Conservation (phyloP, 2,329 filamentous ascomycete species). For the Neofusicoccum cordaticola region DNA sequence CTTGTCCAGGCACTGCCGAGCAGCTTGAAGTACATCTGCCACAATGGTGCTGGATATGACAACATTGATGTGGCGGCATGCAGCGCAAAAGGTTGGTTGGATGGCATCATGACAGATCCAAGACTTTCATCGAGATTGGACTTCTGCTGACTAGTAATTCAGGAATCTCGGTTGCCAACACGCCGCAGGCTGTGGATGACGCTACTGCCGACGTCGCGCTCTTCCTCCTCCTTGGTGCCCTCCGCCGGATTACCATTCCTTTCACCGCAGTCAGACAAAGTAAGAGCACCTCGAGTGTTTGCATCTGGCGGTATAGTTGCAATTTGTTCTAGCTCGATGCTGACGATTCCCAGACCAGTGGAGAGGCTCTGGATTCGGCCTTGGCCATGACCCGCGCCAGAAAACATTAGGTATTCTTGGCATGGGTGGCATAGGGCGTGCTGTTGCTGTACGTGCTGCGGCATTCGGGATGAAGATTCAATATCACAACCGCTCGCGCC, state of each 20-base stretch:
- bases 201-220: slow-evolving; percentile 51
- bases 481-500: slow-evolving; percentile 54
- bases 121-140: too few species aligned
- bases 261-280: slow-evolving; percentile 47
- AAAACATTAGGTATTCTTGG: slow-evolving; percentile 57
- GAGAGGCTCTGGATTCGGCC: slow-evolving; percentile 39
- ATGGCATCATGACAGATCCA: slow-evolving; percentile 22
- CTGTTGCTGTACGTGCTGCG: slow-evolving; percentile 47
- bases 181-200: slow-evolving; percentile 50
- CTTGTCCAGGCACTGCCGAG: slow-evolving; percentile 42
- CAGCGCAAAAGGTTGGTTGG: slow-evolving; percentile 35
- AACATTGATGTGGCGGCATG: slow-evolving; percentile 57
- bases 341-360: slow-evolving; percentile 27
- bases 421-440: slow-evolving; percentile 59
- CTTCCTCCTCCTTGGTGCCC: slow-evolving; percentile 52
- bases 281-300: slow-evolving; percentile 17
- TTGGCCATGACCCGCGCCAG: slow-evolving; percentile 54
- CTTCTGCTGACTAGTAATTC: slow-evolving; percentile 19
- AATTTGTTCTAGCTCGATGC: background rate
- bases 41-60: slow-evolving; percentile 57
- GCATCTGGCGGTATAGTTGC: slow-evolving; percentile 12
- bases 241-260: slow-evolving; percentile 49
- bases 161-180: slow-evolving; percentile 46
- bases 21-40: slow-evolving; percentile 44
- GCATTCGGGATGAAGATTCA: slow-evolving; percentile 58